phyloP scores from a whole-genome alignment of 2,329 filamentous ascomycete genomes.

The Aspergillus aculeatus region DNA sequence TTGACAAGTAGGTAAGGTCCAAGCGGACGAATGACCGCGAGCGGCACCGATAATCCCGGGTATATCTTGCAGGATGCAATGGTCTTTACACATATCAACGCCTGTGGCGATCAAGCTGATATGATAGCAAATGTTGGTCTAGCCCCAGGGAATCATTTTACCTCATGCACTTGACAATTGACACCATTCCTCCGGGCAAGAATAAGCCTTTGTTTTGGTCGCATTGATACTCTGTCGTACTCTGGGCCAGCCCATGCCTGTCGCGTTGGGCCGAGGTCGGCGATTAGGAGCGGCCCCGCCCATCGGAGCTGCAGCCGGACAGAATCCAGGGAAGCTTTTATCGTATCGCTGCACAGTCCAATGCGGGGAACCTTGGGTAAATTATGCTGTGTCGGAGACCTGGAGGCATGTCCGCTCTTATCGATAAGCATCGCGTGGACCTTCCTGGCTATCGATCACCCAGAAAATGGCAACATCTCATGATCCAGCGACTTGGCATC shows the following conservation, averaged over 20 bases:
- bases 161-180: background rate
- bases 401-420: background rate
- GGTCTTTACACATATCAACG: background rate
- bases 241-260: too few species aligned
- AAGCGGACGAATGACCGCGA: conserved; percentile 9
- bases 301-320: too few species aligned
- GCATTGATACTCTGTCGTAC: background rate
- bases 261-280: background rate
- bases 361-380: background rate
- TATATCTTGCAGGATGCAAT: background rate
- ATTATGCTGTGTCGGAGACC: background rate
- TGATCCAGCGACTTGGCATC: background rate
- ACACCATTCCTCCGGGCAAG: too few species aligned
- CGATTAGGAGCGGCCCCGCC: background rate
- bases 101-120: background rate
- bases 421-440: conserved; percentile 9
- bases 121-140: background rate
- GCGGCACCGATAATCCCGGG: background rate
- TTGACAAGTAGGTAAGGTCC: conserved; percentile 14
- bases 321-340: background rate
- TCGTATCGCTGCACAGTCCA: background rate
- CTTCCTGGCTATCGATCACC: conserved; percentile 1
- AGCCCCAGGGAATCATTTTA: background rate
- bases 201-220: too few species aligned
- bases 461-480: background rate